A percentile compares a stretch with the other conserved stretches of the same genome.
These are phyloP conservation scores for Cladosporium velox DNA, from an alignment of 2,329 filamentous ascomycete genomes.

Conservation along the genomic window DNA sequence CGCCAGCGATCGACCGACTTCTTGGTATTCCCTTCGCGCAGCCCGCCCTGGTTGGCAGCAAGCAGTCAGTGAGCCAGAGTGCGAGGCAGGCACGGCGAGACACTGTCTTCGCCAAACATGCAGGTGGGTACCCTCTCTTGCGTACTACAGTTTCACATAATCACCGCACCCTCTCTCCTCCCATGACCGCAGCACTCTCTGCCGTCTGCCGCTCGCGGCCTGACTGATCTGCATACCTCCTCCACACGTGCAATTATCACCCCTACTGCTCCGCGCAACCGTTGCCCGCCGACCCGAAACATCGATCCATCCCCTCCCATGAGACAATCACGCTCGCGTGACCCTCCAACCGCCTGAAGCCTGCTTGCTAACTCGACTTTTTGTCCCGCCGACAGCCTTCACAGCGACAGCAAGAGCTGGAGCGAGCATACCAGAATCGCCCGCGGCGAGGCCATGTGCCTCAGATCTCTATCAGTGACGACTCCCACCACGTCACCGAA, in stretches of 20 bases:
- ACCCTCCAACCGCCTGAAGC: conserved; percentile 15
- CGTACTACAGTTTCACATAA: neutral
- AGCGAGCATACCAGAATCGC: conserved; percentile 37
- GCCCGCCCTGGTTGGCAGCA: neutral
- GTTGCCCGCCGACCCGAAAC: conserved; percentile 17
- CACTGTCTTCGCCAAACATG: conserved; percentile 8
- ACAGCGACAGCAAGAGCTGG: conserved; percentile 48
- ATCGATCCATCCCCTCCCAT: conserved; percentile 13
- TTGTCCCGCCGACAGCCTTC: conserved; percentile 36
- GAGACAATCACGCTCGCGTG: conserved; percentile 20
- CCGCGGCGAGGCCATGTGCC: conserved; percentile 58
- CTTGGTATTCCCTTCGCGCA: neutral
- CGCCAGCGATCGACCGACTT: conserved; percentile 11
- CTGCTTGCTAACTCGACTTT: conserved; percentile 13
- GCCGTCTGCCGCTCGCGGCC: neutral
- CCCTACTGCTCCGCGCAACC: conserved; percentile 13
- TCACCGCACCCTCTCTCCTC: neutral
- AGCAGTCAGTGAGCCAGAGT: neutral
- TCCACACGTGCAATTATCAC: conserved; percentile 12
- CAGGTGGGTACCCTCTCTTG: conserved; percentile 17
- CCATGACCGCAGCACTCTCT: conserved; percentile 3
- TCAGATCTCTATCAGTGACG: conserved; percentile 76
- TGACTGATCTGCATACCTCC: conserved; percentile 19
- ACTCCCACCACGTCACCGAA: conserved; percentile 91
- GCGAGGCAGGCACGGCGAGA: neutral